Percentiles rank a stretch among this genome's conserved stretches.
These are phyloP conservation scores for Oleoguttula mirabilis DNA, from an alignment of 495 filamentous ascomycete species.

Conservation along the genomic window DNA sequence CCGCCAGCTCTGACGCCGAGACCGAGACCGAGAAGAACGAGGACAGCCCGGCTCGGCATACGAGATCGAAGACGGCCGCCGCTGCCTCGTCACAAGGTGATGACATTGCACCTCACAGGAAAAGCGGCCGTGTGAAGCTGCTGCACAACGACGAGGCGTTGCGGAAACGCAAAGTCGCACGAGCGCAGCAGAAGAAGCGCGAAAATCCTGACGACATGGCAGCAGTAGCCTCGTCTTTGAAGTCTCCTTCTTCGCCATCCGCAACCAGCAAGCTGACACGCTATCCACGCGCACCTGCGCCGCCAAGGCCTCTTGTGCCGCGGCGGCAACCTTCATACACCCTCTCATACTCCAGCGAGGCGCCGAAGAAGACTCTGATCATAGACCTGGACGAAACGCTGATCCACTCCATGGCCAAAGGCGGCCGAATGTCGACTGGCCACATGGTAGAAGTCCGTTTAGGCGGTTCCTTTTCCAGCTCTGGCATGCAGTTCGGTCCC, in stretches of 20 bases:
- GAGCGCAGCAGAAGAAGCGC: constrained; percentile 26
- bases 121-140: constrained; percentile 84
- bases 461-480: constrained; percentile 33
- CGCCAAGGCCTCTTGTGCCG: constrained; percentile 81
- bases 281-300: constrained; percentile 79
- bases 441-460: constrained; percentile 97
- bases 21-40: constrained; percentile 22
- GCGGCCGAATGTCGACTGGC: constrained; percentile 85
- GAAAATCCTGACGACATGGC: constrained; percentile 23
- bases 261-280: constrained; percentile 54
- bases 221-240: constrained; percentile 44
- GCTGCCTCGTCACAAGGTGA: constrained; percentile 37
- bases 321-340: constrained; percentile 73
- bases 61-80: constrained; percentile 41
- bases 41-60: constrained; percentile 33
- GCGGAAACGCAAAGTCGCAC: constrained; percentile 44
- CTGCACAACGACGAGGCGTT: constrained; percentile 61
- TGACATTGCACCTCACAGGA: constrained; percentile 52
- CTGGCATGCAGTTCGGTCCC: constrained; percentile 42
- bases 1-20: constrained; percentile 29
- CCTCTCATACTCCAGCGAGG: constrained; percentile 29
- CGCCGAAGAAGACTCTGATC: constrained; percentile 77
- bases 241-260: constrained; percentile 77
- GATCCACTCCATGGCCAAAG: constrained; percentile 94
- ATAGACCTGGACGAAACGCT: constrained; percentile 93